These are phyloP conservation scores for Meira miltonrushii DNA, from an alignment of 1,284 basidiomycete genomes.

Conservation along the genomic window DNA sequence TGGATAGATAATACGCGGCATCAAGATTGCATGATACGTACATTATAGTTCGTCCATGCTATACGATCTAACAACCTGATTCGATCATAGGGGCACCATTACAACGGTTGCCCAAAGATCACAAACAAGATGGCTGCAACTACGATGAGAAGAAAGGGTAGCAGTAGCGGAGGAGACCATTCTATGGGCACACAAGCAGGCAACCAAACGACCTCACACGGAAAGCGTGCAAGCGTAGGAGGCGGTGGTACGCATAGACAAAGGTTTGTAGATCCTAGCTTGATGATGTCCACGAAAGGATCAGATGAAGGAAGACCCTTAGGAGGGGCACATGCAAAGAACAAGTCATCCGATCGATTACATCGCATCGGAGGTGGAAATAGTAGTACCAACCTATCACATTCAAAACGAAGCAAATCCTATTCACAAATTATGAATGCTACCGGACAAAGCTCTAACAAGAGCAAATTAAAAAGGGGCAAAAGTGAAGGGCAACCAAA, in stretches of 20 bases:
- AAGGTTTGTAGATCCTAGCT: conserved; percentile 20
- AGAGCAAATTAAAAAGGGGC: conserved; percentile 12
- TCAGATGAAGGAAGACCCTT: conserved; percentile 12
- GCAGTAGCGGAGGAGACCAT: background rate
- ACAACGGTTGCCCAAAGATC: no score
- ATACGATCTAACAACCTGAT: no score
- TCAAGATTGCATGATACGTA: no score
- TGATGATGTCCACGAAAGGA: conserved; percentile 33
- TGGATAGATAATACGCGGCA: no score
- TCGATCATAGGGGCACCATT: no score
- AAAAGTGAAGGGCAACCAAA: background rate
- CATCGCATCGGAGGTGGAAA: conserved; percentile 18
- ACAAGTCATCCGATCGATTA: conserved; percentile 36
- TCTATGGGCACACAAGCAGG: background rate
- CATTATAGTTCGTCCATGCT: no score
- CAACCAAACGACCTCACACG: background rate
- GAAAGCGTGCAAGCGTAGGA: background rate
- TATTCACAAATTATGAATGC: conserved; percentile 26
- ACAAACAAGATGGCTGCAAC: no score
- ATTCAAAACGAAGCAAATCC: conserved; percentile 32
- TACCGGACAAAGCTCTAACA: conserved; percentile 16
- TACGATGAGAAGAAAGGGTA: background rate
- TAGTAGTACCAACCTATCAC: conserved; percentile 29
- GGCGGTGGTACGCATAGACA: background rate
- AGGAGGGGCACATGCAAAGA: conserved; percentile 16